These are phyloP conservation scores for Picochlorum sp. DNA, from an alignment of 139 green algal species.

Conservation along the genomic window DNA sequence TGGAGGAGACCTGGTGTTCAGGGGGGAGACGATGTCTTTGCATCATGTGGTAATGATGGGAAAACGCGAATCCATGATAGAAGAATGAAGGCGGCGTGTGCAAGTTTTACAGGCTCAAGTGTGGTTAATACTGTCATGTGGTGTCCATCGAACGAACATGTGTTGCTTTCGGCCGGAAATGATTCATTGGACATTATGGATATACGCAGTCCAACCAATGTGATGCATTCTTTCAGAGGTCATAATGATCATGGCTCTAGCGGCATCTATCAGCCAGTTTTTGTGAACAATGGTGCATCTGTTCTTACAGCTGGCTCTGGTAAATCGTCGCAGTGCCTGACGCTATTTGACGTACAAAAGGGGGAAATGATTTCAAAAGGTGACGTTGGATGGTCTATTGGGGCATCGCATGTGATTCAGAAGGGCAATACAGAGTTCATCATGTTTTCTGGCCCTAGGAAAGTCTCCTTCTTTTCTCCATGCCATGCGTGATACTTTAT, in stretches of 20 bases:
- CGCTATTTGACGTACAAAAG: slow-evolving; percentile 14
- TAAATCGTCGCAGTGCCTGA: slow-evolving; percentile 3
- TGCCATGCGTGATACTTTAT: too few species aligned
- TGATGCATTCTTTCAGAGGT: slow-evolving; percentile 16
- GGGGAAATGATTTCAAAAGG: slow-evolving; percentile 1
- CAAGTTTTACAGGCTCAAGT: not conserved
- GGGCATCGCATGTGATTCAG: too few species aligned
- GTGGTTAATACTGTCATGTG: slow-evolving; percentile 26
- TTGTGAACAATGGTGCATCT: slow-evolving; percentile 17
- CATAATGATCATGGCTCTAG: slow-evolving; percentile 9
- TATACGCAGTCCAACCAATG: slow-evolving; percentile 15
- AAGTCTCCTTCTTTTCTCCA: too few species aligned
- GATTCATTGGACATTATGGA: slow-evolving; percentile 26
- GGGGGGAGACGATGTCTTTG: slow-evolving; percentile 8
- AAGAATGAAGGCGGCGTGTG: not conserved
- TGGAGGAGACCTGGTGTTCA: slow-evolving; percentile 11
- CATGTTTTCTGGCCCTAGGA: too few species aligned
- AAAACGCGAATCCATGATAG: slow-evolving; percentile 12
- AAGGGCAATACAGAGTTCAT: too few species aligned
- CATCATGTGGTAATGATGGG: slow-evolving; percentile 29
- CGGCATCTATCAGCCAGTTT: slow-evolving; percentile 32
- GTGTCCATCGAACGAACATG: slow-evolving; percentile 14
- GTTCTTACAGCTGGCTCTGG: slow-evolving; percentile 21
- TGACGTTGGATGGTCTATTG: not conserved
- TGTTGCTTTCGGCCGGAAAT: slow-evolving; percentile 18